Conservation (phyloP, 805 yeast genomes). For the Pichia paraexigua region DNA sequence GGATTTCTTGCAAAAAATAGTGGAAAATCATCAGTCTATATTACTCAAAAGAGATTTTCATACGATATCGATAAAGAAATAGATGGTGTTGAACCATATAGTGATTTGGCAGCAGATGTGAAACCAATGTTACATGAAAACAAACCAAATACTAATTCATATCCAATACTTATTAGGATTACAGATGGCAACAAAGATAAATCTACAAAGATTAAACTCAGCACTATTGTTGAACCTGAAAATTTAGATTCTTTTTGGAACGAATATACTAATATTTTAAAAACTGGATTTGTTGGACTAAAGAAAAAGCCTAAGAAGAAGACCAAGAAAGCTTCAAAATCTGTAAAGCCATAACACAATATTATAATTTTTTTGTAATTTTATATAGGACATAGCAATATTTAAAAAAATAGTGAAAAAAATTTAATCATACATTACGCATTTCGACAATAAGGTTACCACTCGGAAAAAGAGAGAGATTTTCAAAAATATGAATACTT, state of each 20-base stretch:
- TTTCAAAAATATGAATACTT: constrained; percentile 32
- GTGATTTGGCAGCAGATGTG: constrained; percentile 13
- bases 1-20: constrained; percentile 14
- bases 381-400: neutral
- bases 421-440: neutral
- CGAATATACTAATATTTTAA: constrained; percentile 61
- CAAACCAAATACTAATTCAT: constrained; percentile 19
- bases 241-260: constrained; percentile 69
- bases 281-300: constrained; percentile 66
- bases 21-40: constrained; percentile 43
- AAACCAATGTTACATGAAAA: constrained; percentile 10
- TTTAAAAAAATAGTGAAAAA: neutral
- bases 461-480: constrained; percentile 47
- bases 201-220: constrained; percentile 46
- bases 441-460: constrained; percentile 45
- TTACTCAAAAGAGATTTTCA: constrained; percentile 50
- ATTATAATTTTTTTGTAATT: neutral
- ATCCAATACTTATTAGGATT: constrained; percentile 62
- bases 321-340: constrained; percentile 31
- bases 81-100: constrained; percentile 6
- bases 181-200: constrained; percentile 49
- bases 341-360: neutral
- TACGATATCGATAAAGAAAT: constrained; percentile 18
- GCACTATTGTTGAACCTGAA: constrained; percentile 62
- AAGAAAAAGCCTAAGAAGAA: constrained; percentile 70